phyloP scores from a whole-genome alignment of 768 basidiomycete species.

The Phylloporus sp. region DNA sequence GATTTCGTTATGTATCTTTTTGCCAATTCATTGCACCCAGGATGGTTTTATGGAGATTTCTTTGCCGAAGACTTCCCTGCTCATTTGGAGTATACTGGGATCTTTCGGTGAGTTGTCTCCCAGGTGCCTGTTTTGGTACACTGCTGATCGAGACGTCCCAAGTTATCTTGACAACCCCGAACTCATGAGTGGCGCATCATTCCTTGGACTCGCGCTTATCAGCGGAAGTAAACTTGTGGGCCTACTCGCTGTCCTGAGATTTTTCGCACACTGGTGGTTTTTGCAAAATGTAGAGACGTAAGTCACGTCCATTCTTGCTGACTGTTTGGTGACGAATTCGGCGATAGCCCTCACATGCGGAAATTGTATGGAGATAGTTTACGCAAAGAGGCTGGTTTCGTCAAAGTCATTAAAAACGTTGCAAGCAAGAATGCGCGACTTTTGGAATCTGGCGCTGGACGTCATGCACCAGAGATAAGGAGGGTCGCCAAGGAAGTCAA shows the following conservation, averaged over 20 bases:
- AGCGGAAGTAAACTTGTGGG: slow-evolving; percentile 92
- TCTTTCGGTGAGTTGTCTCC: slow-evolving; percentile 65
- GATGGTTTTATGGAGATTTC: slow-evolving; percentile 99
- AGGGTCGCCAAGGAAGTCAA: slow-evolving; percentile 87
- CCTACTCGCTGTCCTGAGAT: slow-evolving; percentile 74
- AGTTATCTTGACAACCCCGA: slow-evolving; percentile 95
- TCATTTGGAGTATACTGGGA: slow-evolving; percentile 91
- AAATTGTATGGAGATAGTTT: slow-evolving; percentile 91
- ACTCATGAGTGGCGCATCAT: slow-evolving; percentile 91
- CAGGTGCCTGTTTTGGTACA: background rate
- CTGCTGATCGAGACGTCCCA: background rate
- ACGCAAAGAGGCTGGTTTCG: slow-evolving; percentile 93
- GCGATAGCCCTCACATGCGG: slow-evolving; percentile 89
- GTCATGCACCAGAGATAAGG: slow-evolving; percentile 77
- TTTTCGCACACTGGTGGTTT: slow-evolving; percentile 96
- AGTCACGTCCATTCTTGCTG: slow-evolving; percentile 24
- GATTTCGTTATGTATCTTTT: background rate
- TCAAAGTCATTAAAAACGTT: slow-evolving; percentile 95
- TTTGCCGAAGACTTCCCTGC: slow-evolving; percentile 92
- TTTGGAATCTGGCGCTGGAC: slow-evolving; percentile 70
- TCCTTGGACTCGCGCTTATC: slow-evolving; percentile 89
- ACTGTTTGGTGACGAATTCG: background rate
- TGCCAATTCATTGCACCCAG: slow-evolving; percentile 34
- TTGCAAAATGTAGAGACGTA: slow-evolving; percentile 87
- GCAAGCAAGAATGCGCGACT: slow-evolving; percentile 77